A percentile compares a stretch with the other conserved stretches of the same genome.
Conservation (phyloP, 331 rosid species). For the Cydonia oblonga region DNA sequence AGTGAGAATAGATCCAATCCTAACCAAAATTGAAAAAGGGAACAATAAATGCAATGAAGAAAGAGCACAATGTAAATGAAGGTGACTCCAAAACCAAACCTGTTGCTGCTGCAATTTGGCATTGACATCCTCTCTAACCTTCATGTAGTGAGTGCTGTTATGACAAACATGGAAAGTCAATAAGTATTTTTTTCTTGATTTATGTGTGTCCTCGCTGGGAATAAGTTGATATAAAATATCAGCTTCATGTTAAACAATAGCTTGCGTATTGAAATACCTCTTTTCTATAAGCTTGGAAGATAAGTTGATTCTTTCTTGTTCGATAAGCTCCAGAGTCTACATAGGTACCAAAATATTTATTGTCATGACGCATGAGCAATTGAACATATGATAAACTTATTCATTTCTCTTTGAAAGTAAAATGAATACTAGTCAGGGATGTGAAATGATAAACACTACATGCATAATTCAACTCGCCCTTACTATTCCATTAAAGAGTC, state of each 20-base stretch:
- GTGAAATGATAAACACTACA: not conserved
- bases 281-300: constrained; percentile 49
- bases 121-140: constrained; percentile 36
- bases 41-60: constrained; percentile 4
- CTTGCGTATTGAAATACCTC: constrained; percentile 39
- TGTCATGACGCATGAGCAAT: not conserved
- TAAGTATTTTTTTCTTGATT: not conserved
- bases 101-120: constrained; percentile 49
- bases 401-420: not conserved
- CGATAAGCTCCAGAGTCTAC: constrained; percentile 66
- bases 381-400: not conserved
- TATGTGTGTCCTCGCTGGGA: not conserved
- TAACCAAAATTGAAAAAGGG: constrained; percentile 25
- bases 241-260: not conserved
- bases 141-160: constrained; percentile 50
- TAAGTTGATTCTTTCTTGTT: constrained; percentile 55
- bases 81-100: constrained; percentile 31
- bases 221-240: not conserved
- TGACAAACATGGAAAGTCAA: constrained; percentile 19
- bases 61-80: constrained; percentile 13
- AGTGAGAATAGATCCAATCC: constrained; percentile 46
- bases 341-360: constrained; percentile 12
- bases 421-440: not conserved
- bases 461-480: not conserved
- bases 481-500: not conserved